These are phyloP conservation scores for Penicillium longicatenatum DNA, from an alignment of 495 filamentous ascomycete genomes.

Conservation along the genomic window DNA sequence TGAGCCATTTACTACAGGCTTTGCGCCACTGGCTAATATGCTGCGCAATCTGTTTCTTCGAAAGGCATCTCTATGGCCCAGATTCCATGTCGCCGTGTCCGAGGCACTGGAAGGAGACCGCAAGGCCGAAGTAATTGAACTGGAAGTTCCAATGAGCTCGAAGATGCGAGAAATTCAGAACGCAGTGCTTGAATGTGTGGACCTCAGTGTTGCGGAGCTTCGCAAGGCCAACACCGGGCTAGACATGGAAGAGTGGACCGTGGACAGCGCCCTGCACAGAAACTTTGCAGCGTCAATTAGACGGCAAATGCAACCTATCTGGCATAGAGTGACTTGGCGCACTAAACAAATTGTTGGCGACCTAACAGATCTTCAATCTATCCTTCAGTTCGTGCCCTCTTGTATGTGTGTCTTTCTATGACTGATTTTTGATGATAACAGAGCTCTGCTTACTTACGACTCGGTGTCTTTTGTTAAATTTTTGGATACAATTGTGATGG, in stretches of 20 bases:
- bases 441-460: constrained; percentile 79
- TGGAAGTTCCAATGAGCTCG: constrained; percentile 96
- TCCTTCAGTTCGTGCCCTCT: constrained; percentile 66
- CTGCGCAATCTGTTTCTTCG: constrained; percentile 90
- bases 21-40: constrained; percentile 86
- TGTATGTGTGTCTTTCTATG: not conserved
- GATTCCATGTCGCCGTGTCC: constrained; percentile 90
- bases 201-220: constrained; percentile 87
- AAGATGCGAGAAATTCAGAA: constrained; percentile 91
- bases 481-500: constrained; percentile 89
- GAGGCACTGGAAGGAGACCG: constrained; percentile 86
- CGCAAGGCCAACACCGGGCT: constrained; percentile 86
- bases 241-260: constrained; percentile 97
- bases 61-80: constrained; percentile 87
- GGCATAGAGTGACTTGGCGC: constrained; percentile 94
- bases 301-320: constrained; percentile 91
- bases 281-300: constrained; percentile 89
- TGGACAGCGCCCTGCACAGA: constrained; percentile 90
- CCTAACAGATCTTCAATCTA: constrained; percentile 78
- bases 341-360: constrained; percentile 93
- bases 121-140: constrained; percentile 94
- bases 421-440: constrained; percentile 27
- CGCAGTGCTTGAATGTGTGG: constrained; percentile 94
- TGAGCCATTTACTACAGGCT: constrained; percentile 87
- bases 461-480: constrained; percentile 90